Evolutionary conservation across 352 stramenopile species (phyloP), one percentile per base, ranked within the genome.

Genomic region (Thalassiosira pacifica): DNA sequence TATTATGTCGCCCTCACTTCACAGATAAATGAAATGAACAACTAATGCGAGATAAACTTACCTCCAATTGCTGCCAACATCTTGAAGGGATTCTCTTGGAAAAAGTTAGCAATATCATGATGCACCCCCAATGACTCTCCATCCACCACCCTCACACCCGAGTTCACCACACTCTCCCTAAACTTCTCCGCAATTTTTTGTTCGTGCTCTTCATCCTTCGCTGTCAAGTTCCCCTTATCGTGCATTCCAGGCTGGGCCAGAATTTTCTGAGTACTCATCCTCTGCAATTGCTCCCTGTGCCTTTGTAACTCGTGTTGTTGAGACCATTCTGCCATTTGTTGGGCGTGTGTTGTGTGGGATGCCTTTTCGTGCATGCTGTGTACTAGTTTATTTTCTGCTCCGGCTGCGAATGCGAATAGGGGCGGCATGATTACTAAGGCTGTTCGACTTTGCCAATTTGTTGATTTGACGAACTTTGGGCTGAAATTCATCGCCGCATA

Each of bases 11-110:
- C 11, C 19, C 19, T 8, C 4, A 32, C 42, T 37, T 57, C 32
- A 61, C 0, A 26, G 40, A 40, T 3, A n/a, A 22, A 40, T 52
- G 27, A 24, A 27, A 63, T 48, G 42, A 16, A 73, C 32, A 3
- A 16, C 22, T 61, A 34, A 26, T 37, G n/a, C 26, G 27, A 42
- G 59, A 31, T 29, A 24, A 60, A 65, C 76, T 68, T 71, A 85
- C 77, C 63, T 32, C 79, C 81, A 24, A 81, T 31, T 37, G 32
- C 70, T 27, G 61, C 73, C 52, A 91, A 66, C 29, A 91, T 86
- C 52, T 88, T 88, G 27, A 91, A 89, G 16, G 86, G 86, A 76
- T 89, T 86, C 40, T 86, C 86, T 60, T 91, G 77, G 65, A 73
- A 91, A 76, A 86, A 91, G 42, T 91, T 91, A 13, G 78, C 76